Conservation (phyloP, 805 yeast species). For the Wickerhamomyces kurtzmanii region DNA sequence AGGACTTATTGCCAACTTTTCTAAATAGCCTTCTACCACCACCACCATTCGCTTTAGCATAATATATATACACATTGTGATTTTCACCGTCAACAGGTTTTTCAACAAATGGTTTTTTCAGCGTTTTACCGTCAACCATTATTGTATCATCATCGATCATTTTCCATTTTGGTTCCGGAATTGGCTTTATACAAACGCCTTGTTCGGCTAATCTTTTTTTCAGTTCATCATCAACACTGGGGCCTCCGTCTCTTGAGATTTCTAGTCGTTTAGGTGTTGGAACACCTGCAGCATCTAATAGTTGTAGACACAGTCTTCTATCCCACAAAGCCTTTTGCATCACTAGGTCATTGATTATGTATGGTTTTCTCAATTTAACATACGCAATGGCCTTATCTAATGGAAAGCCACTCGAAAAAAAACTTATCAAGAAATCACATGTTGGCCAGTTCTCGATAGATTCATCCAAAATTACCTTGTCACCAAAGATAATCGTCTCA, state of each 20-base stretch:
- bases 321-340: conserved; percentile 98
- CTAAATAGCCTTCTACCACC: conserved; percentile 94
- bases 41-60: conserved; percentile 84
- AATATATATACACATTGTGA: conserved; percentile 91
- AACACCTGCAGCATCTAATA: conserved; percentile 73
- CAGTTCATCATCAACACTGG: conserved; percentile 65
- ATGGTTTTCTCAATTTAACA: conserved; percentile 84
- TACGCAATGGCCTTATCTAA: conserved; percentile 90
- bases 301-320: conserved; percentile 73
- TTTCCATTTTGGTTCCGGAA: conserved; percentile 67
- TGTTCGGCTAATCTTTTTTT: conserved; percentile 45
- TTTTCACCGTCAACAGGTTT: conserved; percentile 99
- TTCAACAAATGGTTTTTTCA: conserved; percentile 91
- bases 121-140: conserved; percentile 57
- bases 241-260: conserved; percentile 96
- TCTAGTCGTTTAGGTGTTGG: conserved; percentile 86
- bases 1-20: conserved; percentile 93
- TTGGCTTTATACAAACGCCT: conserved; percentile 38
- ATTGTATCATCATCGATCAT: conserved; percentile 86
- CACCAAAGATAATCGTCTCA: conserved; percentile 95
- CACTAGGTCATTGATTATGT: conserved; percentile 74
- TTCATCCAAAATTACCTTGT: conserved; percentile 92
- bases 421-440: conserved; percentile 88
- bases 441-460: conserved; percentile 96
- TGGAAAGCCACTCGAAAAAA: conserved; percentile 95